Conservation (phyloP, 2,329 filamentous ascomycete genomes). For the Sporothrix variecibatus region DNA sequence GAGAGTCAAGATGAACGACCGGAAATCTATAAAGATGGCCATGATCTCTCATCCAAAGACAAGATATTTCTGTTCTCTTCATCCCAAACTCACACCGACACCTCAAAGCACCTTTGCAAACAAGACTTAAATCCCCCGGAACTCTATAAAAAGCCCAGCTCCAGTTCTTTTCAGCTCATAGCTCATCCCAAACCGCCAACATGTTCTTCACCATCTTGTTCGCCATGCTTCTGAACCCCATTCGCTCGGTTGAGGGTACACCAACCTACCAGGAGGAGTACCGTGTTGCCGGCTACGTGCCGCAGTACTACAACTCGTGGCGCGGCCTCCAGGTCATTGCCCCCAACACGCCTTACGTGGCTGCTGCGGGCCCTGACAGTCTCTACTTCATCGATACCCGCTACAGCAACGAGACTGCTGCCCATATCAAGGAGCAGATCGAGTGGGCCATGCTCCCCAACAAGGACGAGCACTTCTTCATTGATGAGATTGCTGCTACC, state of each 20-base stretch:
- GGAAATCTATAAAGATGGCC: neutral
- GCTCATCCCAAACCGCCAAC: neutral
- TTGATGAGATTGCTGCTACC: neutral
- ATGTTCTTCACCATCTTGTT: constrained; percentile 14
- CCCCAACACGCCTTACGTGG: constrained; percentile 14
- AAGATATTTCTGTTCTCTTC: neutral
- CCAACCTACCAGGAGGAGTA: constrained; percentile 21
- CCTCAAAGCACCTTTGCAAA: neutral
- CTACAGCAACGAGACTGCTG: neutral
- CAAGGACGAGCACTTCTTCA: neutral
- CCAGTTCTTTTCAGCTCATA: neutral
- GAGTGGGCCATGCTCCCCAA: constrained; percentile 20
- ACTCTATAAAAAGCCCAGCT: constrained; percentile 8
- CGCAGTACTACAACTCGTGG: constrained; percentile 1
- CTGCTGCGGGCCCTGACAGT: neutral
- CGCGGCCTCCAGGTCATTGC: constrained; percentile 17
- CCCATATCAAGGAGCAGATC: constrained; percentile 20
- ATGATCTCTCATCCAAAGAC: neutral
- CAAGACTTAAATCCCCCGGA: neutral
- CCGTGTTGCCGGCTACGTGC: constrained; percentile 2
- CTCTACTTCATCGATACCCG: constrained; percentile 22
- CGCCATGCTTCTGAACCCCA: neutral
- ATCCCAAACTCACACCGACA: neutral
- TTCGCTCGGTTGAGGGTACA: constrained; percentile 5
- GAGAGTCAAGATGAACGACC: too few relatives aligned